Evolutionary conservation across 495 filamentous ascomycete genomes (phyloP).

Genomic region (Glarea lozoyensis): DNA sequence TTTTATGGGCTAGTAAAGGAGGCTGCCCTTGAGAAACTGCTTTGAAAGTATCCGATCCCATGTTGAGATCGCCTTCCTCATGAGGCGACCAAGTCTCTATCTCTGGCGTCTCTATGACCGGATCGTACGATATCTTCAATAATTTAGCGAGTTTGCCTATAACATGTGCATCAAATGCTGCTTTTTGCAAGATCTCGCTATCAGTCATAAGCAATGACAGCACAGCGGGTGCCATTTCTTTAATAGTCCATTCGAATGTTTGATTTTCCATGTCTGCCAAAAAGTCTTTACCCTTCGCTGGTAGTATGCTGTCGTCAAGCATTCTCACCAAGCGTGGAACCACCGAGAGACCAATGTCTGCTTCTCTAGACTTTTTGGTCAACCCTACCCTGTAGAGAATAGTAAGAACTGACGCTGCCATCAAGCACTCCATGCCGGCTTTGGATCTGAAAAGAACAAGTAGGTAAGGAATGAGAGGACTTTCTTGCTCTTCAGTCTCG

Average conservation of each 20-base stretch:
- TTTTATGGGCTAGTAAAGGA: slow-evolving; percentile 57
- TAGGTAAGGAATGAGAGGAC: slow-evolving; percentile 74
- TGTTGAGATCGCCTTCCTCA: slow-evolving; percentile 17
- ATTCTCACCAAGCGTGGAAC: slow-evolving; percentile 65
- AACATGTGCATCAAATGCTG: slow-evolving; percentile 69
- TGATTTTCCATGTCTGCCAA: slow-evolving; percentile 26
- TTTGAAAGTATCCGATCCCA: slow-evolving; percentile 21
- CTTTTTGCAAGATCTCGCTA: slow-evolving; percentile 65
- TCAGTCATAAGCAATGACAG: slow-evolving; percentile 73
- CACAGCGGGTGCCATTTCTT: slow-evolving; percentile 64
- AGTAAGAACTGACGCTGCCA: slow-evolving; percentile 71
- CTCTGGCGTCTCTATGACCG: slow-evolving; percentile 29
- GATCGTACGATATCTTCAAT: slow-evolving; percentile 58
- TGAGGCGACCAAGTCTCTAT: slow-evolving; percentile 34
- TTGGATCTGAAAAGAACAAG: slow-evolving; percentile 58
- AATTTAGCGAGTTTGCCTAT: slow-evolving; percentile 66
- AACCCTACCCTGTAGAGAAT: slow-evolving; percentile 65
- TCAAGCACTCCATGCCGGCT: slow-evolving; percentile 55
- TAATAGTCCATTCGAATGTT: slow-evolving; percentile 36
- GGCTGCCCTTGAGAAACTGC: slow-evolving; percentile 56
- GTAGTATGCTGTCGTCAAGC: slow-evolving; percentile 41
- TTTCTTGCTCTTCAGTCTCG: slow-evolving; percentile 59
- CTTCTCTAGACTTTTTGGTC: slow-evolving; percentile 51
- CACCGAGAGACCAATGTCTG: slow-evolving; percentile 54
- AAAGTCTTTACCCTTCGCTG: slow-evolving; percentile 19